Evolutionary conservation across 495 filamentous ascomycete genomes (phyloP).

Genomic region (Polyplosphaeria fusca): DNA sequence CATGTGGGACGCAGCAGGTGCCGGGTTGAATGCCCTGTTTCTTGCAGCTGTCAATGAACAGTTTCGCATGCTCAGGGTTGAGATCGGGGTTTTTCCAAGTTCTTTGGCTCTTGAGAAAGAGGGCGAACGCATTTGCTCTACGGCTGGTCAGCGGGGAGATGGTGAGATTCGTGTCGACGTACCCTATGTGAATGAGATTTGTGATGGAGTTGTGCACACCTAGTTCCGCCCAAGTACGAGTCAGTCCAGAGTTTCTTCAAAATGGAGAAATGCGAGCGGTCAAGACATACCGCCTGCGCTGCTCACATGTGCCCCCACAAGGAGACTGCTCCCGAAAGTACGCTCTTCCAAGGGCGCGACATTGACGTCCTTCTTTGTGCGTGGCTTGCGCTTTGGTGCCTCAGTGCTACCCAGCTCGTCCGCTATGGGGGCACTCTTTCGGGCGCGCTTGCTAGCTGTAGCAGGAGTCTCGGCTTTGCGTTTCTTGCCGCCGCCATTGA

Average conservation of each 20-base stretch:
- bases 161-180: constrained; percentile 11
- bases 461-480: constrained; percentile 16
- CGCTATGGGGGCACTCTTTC: background rate
- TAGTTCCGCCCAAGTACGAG: too few species aligned
- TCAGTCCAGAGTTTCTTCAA: too few species aligned
- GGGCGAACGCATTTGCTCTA: constrained; percentile 84
- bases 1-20: constrained; percentile 70
- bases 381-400: constrained; percentile 47
- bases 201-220: constrained; percentile 84
- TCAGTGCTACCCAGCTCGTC: background rate
- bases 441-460: background rate
- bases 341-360: constrained; percentile 62
- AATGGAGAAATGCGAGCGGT: background rate
- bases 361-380: constrained; percentile 36
- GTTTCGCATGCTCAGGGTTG: constrained; percentile 58
- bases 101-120: constrained; percentile 92
- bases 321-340: constrained; percentile 69
- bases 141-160: constrained; percentile 22
- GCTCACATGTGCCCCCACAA: constrained; percentile 89
- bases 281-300: constrained; percentile 49
- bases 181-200: constrained; percentile 75
- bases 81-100: constrained; percentile 90
- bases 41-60: constrained; percentile 64
- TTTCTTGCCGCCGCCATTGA: background rate
- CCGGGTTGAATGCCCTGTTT: constrained; percentile 70